Evolutionary conservation across 129 eudicot species (phyloP), one percentile per base, ranked within the genome.

Genomic region (Flaveria ramosissima): DNA sequence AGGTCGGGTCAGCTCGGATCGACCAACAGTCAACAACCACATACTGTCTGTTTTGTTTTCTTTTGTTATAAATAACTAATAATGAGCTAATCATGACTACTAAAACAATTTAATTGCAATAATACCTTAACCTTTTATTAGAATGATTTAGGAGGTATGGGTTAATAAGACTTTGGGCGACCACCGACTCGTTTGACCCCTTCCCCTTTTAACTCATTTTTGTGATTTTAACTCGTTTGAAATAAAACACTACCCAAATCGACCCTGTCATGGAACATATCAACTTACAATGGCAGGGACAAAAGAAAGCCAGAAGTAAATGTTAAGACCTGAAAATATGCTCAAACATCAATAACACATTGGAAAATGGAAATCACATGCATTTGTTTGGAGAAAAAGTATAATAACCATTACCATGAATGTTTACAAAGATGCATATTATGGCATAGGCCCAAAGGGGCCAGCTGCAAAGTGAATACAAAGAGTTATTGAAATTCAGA

Each of bases 361-460:
- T 12, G 39, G 46, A 48, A 69, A 10, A 4, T 50, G 42, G 23
- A 16, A 5, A 17, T 0, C 4, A 17, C 39, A 11, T 19, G 57
- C 3, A 24, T 21, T 53, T 53, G 1, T 41, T 70, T 15, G 55
- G 53, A 51, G 12, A 27, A 17, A 23, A 56, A 46, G 9, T 2
- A 15, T 4, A 23, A 72, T 59, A 50, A 20, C 13, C 41, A 30
- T 81, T 94, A 94, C 99, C 99, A 57, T 92, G 99, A 64, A 95
- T 65, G 76, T 95, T 95, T 65, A 95, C 70, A 78, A 86, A 88
- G 85, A 95, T 95, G 91, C 97, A 91, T 26, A 95, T 57, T 75
- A 95, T 92, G 71, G 97, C 95, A 80, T 95, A 95, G 41, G 83
- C 99, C 99, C 99, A 95, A 13, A 95, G 96, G 19, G 94, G 96